Evolutionary conservation across 306 rosid species (phyloP).

Genomic region (Boehmeria nivea): DNA sequence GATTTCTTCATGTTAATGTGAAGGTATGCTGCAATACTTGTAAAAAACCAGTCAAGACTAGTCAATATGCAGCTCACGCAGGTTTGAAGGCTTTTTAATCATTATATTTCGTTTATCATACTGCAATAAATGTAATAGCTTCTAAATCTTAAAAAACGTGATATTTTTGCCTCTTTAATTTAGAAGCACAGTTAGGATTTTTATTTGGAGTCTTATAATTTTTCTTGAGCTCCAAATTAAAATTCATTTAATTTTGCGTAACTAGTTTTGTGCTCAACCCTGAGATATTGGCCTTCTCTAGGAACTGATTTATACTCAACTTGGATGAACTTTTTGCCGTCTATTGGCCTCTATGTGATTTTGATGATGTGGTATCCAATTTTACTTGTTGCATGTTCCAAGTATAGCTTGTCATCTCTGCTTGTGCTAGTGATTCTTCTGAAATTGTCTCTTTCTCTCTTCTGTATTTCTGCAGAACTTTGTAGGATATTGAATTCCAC

Average conservation of each 20-base stretch:
- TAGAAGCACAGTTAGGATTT: not conserved
- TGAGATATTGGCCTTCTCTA: no score
- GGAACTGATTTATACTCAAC: no score
- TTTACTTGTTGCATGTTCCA: no score
- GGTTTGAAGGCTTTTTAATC: constrained; percentile 42
- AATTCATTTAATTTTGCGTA: not conserved
- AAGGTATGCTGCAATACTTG: constrained; percentile 91
- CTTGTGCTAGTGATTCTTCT: constrained; percentile 26
- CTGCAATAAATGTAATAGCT: not conserved
- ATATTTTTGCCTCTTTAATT: not conserved
- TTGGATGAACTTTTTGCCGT: no score
- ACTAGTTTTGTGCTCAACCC: not conserved
- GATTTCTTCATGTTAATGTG: constrained; percentile 33
- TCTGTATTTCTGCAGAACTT: constrained; percentile 47
- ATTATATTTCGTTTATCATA: not conserved
- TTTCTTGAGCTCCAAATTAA: not conserved
- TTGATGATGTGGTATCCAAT: not conserved
- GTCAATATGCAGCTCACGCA: constrained; percentile 78
- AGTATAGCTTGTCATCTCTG: no score
- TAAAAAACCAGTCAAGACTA: constrained; percentile 85
- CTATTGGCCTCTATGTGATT: not conserved
- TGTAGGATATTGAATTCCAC: constrained; percentile 56
- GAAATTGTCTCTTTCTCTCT: constrained; percentile 15
- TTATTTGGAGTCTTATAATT: not conserved
- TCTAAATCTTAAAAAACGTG: not conserved